Conservation (phyloP, 768 basidiomycete genomes). For the Suillus paluster region DNA sequence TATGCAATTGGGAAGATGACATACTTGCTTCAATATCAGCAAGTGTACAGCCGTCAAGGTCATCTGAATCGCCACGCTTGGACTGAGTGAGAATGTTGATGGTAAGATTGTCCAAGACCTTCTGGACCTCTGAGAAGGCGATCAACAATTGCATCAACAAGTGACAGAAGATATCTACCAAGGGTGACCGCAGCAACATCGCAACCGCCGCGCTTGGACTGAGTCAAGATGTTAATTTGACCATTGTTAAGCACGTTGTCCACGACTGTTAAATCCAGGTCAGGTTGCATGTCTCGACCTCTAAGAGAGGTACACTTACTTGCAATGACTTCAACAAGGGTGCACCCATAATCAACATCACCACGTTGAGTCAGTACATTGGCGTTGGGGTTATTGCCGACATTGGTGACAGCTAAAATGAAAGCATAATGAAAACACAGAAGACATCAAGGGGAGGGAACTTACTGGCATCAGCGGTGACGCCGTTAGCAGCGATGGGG, state of each 20-base stretch:
- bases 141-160: not conserved
- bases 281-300: not conserved
- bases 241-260: not conserved
- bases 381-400: not conserved
- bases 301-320: not conserved
- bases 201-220: not conserved
- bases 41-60: no score
- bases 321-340: not conserved
- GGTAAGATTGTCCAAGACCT: not conserved
- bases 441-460: fast-evolving
- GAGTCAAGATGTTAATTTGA: not conserved
- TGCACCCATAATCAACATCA: not conserved
- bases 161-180: not conserved
- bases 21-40: not conserved
- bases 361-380: not conserved
- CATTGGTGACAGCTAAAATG: not conserved
- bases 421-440: not conserved
- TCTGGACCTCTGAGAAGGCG: not conserved
- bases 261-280: not conserved
- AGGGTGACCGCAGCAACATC: not conserved
- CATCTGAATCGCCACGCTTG: not conserved
- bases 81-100: not conserved
- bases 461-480: not conserved
- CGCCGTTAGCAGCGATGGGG: not conserved
- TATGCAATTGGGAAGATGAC: not conserved